A percentile compares a stretch with the other conserved stretches of the same genome.
These are phyloP conservation scores for Aspergillus tubingensis DNA, from an alignment of 2,329 filamentous ascomycete genomes.

Conservation along the genomic window DNA sequence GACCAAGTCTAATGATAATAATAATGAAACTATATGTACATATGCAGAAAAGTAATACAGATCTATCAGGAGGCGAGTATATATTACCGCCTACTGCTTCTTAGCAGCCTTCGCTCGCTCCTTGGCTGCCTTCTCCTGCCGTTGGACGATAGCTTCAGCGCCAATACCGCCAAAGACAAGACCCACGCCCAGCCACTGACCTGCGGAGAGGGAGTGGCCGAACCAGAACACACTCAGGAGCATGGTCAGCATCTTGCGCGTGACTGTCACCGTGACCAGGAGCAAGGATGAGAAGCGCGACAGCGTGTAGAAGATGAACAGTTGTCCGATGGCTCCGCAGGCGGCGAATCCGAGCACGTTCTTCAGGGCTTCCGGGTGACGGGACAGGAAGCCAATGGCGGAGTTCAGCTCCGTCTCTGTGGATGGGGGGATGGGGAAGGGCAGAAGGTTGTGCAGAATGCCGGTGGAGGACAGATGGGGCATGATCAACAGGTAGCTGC, in stretches of 20 bases:
- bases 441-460: conserved; percentile 65
- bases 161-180: conserved; percentile 95
- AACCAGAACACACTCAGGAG: conserved; percentile 93
- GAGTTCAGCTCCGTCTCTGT: conserved; percentile 73
- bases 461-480: conserved; percentile 75
- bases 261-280: conserved; percentile 94
- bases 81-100: conserved; percentile 29
- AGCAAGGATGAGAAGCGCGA: conserved; percentile 88
- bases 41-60: conserved; percentile 1
- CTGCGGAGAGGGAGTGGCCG: conserved; percentile 79
- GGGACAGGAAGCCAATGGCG: conserved; percentile 77
- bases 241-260: conserved; percentile 99
- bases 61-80: not conserved
- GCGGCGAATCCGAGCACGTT: conserved; percentile 88
- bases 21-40: not conserved
- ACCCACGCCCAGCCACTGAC: conserved; percentile 91
- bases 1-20: not conserved
- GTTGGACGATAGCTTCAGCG: conserved; percentile 79
- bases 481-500: conserved; percentile 71
- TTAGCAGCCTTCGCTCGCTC: conserved; percentile 59
- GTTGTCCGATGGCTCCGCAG: conserved; percentile 89
- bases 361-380: conserved; percentile 78
- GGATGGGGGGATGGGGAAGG: conserved; percentile 58
- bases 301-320: conserved; percentile 97
- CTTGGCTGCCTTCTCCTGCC: conserved; percentile 81